Percentiles rank a stretch among this genome's conserved stretches.
phyloP scores from a whole-genome alignment of 345 rosid genomes.

The Bruguiera gymnorhiza region DNA sequence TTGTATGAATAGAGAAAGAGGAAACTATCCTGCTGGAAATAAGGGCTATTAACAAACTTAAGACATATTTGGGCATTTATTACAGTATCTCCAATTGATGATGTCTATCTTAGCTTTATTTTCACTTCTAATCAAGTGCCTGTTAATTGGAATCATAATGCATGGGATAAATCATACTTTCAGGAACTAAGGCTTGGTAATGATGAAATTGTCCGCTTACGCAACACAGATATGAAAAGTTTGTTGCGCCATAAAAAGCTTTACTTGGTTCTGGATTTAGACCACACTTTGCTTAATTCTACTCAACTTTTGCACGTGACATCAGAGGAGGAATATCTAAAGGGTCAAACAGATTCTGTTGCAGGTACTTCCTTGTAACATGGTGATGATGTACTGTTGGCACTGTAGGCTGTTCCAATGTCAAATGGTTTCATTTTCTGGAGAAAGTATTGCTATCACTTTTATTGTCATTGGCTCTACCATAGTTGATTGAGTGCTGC shows the following conservation, averaged over 20 bases:
- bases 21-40: no score
- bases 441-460: background rate
- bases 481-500: no score
- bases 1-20: background rate
- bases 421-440: background rate
- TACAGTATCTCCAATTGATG: background rate
- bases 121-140: background rate
- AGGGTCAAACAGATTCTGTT: slow-evolving; percentile 50
- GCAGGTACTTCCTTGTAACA: slow-evolving; percentile 45
- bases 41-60: background rate
- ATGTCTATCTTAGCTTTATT: background rate
- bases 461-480: background rate
- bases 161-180: slow-evolving; percentile 11
- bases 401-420: background rate
- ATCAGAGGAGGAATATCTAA: slow-evolving; percentile 77
- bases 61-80: no score
- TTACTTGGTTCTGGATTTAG: slow-evolving; percentile 78
- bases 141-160: background rate
- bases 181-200: slow-evolving; percentile 69
- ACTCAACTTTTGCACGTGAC: slow-evolving; percentile 52
- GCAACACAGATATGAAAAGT: slow-evolving; percentile 51
- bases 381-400: background rate
- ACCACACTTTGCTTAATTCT: slow-evolving; percentile 81
- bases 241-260: slow-evolving; percentile 59
- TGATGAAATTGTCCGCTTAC: slow-evolving; percentile 65